These are phyloP conservation scores for Mycena pura DNA, from an alignment of 768 basidiomycete genomes.

Conservation along the genomic window DNA sequence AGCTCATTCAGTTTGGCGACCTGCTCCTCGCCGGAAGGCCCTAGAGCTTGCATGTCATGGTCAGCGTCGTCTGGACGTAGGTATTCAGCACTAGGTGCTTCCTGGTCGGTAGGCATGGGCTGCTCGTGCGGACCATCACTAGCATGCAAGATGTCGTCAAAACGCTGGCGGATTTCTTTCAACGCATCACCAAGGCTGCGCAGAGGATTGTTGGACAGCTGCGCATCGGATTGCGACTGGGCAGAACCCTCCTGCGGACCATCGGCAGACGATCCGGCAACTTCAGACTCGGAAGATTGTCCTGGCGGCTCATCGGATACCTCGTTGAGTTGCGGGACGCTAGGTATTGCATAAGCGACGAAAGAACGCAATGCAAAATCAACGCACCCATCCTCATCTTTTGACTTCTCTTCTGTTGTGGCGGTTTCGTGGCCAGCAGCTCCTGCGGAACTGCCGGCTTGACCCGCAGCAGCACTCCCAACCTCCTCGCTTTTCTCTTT, in stretches of 20 bases:
- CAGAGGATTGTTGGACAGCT: constrained; percentile 56
- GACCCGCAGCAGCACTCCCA: constrained; percentile 37
- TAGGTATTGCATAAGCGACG: constrained; percentile 2
- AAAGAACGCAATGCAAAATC: neutral
- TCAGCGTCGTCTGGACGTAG: constrained; percentile 70
- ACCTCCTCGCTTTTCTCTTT: constrained; percentile 37
- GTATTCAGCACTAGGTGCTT: constrained; percentile 73
- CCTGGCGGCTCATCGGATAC: constrained; percentile 20
- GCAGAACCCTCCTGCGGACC: constrained; percentile 55
- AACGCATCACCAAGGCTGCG: constrained; percentile 86
- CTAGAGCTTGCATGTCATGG: constrained; percentile 87
- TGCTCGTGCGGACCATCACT: constrained; percentile 42
- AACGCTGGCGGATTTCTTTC: constrained; percentile 81
- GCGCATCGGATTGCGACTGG: constrained; percentile 46
- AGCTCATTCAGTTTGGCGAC: constrained; percentile 83
- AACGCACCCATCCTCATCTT: constrained; percentile 43
- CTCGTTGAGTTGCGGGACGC: constrained; percentile 28
- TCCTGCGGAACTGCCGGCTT: constrained; percentile 39
- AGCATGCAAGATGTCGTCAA: constrained; percentile 77
- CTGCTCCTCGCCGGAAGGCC: constrained; percentile 85
- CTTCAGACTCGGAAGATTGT: constrained; percentile 28
- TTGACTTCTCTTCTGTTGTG: constrained; percentile 35
- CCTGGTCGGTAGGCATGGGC: constrained; percentile 42
- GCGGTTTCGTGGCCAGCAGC: constrained; percentile 34
- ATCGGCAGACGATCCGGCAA: constrained; percentile 43